Conservation (phyloP, 805 yeast genomes). For the Tetrapisispora nanseiensis region DNA sequence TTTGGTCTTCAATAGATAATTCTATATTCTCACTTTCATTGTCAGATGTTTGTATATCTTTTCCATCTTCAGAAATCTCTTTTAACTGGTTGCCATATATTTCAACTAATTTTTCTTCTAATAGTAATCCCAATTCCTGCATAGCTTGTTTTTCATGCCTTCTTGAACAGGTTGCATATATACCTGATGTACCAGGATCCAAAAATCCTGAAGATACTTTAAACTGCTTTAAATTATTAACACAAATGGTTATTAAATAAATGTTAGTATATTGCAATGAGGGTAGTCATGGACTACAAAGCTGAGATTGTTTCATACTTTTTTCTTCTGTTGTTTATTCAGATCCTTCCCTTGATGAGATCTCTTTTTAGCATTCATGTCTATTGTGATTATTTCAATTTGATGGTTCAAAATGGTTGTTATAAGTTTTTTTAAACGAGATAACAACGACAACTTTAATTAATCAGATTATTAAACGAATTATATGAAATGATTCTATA, state of each 20-base stretch:
- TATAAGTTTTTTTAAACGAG: no score
- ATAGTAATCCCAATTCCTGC: conserved; percentile 55
- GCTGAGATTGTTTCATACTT: no score
- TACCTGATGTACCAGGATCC: conserved; percentile 80
- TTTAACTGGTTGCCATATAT: conserved; percentile 32
- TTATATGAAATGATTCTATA: no score
- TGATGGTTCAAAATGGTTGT: not conserved
- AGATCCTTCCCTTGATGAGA: not conserved
- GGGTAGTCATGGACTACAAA: no score
- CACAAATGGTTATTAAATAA: no score
- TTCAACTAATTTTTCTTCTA: conserved; percentile 45
- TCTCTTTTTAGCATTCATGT: not conserved
- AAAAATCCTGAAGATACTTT: conserved; percentile 32
- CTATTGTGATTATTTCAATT: not conserved
- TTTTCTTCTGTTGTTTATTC: conserved; percentile 1
- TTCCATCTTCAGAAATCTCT: conserved; percentile 14
- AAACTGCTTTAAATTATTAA: conserved; percentile 11
- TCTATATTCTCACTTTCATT: conserved; percentile 33
- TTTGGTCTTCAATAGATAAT: conserved; percentile 64
- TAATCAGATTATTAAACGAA: no score
- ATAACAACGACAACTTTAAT: no score
- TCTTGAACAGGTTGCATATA: conserved; percentile 82
- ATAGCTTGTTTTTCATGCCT: conserved; percentile 69
- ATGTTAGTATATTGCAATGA: conserved; percentile 4
- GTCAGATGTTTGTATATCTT: conserved; percentile 11